A percentile compares a stretch with the other conserved stretches of the same genome.
Evolutionary conservation across 2,329 filamentous ascomycete genomes (phyloP).

Genomic region (Dendryphion nanum): DNA sequence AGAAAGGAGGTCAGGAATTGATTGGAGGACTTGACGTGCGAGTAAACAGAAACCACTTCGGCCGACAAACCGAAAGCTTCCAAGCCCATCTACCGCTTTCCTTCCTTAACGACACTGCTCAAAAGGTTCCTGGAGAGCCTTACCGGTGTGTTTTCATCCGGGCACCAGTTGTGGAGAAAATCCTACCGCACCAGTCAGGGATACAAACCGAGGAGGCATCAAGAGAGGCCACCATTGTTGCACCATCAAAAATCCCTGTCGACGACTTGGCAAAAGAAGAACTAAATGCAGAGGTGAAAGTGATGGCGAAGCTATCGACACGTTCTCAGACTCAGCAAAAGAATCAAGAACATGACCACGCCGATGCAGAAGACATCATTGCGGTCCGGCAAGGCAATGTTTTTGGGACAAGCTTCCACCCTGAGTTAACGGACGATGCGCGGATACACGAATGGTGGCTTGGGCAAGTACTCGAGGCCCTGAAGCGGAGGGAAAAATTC

Average conservation of each 20-base stretch:
- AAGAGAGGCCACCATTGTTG: constrained; percentile 54
- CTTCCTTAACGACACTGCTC: constrained; percentile 55
- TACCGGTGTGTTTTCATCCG: constrained; percentile 91
- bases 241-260: constrained; percentile 53
- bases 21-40: constrained; percentile 89
- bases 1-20: constrained; percentile 87
- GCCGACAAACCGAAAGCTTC: constrained; percentile 89
- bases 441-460: constrained; percentile 96
- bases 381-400: constrained; percentile 89
- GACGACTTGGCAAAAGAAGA: constrained; percentile 46
- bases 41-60: constrained; percentile 93
- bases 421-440: constrained; percentile 83
- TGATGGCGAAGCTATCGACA: constrained; percentile 58
- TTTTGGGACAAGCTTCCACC: constrained; percentile 93
- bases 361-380: constrained; percentile 66
- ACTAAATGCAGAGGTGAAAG: constrained; percentile 53
- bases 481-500: constrained; percentile 29
- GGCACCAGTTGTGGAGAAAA: constrained; percentile 85
- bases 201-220: constrained; percentile 52
- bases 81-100: constrained; percentile 70
- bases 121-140: constrained; percentile 38
- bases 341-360: constrained; percentile 46
- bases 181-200: constrained; percentile 57
- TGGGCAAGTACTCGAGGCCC: constrained; percentile 56
- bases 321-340: constrained; percentile 50